Base-by-base conservation (phyloP, 192 early-diverging fungal genomes). In the Paraglomus brasilianum region DNA sequence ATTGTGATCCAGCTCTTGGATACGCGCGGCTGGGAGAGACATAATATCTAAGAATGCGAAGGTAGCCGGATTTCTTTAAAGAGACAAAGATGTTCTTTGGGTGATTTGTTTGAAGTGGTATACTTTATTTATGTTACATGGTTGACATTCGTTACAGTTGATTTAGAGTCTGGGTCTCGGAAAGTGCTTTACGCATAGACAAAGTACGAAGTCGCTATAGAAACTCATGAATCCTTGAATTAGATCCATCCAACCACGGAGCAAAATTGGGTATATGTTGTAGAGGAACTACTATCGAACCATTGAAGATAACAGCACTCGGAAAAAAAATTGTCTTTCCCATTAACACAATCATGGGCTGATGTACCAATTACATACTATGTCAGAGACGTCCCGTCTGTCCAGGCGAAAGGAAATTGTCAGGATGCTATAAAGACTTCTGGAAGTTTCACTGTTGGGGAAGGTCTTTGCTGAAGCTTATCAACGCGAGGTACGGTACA, bases 381-480 rank as follows among this genome's bases (percentile, higher is more conserved):
- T 41, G 50, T 88, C 46, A 72, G 65, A 0, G 80, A 80, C 7
- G 78, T 78, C 3, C 70, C 8, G 47, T 48, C 19, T 75, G 36
- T 22, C 11, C 60, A 77, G 81, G 75, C 24, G 63, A 72, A 48
- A 48, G 69, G 63, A 15, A 71, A 71, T 43, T 78, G 79, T 73
- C 69, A 78, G 5, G 81, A 82, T 1, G 88, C 91, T 2, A 88
- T 88, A 30, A 15, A 80, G 87, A 0, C 85, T 91, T 66, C 70
- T 87, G 22, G 79, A 82, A 3, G 83, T 91, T 66, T 55, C 79
- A 0, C 67, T 53, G 39, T 87, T 80, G 44, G 91, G 95, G 95
- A 79, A 94, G 78, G 89, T 88, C 10, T 77, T 93, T 42, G 88
- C 87, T 46, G 89, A 93, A 66, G 84, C 88, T 5, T 93, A 93